Percentiles rank a stretch among this genome's conserved stretches.
These are phyloP conservation scores for Picea engelmannii DNA, from an alignment of 83 land plant genomes.

Conservation along the genomic window DNA sequence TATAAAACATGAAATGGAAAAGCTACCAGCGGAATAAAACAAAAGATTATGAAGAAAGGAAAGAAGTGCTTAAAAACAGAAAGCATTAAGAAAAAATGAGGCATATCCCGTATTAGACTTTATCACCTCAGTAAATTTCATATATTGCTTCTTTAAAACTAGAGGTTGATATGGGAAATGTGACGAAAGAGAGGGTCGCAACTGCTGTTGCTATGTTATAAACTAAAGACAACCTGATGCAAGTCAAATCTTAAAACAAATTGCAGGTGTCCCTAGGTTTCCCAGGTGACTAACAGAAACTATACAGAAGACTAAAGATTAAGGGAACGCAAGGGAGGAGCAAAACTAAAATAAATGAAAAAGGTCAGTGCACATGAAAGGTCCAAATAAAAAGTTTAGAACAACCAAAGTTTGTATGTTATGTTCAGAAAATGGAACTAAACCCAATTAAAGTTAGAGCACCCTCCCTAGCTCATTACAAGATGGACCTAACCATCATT, in stretches of 20 bases:
- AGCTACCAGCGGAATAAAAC: too few species aligned
- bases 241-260: not conserved
- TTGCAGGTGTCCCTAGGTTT: not conserved
- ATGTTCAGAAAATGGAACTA: not conserved
- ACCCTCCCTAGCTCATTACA: constrained; percentile 2
- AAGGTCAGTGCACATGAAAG: not conserved
- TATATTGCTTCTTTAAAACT: not conserved
- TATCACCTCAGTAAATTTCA: not conserved
- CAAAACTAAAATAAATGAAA: not conserved
- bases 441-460: not conserved
- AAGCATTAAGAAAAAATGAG: too few species aligned
- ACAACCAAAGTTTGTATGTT: not conserved
- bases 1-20: too few species aligned
- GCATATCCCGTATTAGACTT: not conserved
- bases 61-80: too few species aligned
- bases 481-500: not conserved
- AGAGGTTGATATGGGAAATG: not conserved
- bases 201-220: not conserved
- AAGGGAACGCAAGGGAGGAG: not conserved
- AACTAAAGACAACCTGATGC: not conserved
- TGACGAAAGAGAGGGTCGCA: not conserved
- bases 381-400: not conserved
- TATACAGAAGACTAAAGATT: not conserved
- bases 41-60: too few species aligned
- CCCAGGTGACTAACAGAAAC: not conserved